Evolutionary conservation across 495 filamentous ascomycete genomes (phyloP), one percentile per base, ranked within the genome.

Genomic region (Penicillium soppii): DNA sequence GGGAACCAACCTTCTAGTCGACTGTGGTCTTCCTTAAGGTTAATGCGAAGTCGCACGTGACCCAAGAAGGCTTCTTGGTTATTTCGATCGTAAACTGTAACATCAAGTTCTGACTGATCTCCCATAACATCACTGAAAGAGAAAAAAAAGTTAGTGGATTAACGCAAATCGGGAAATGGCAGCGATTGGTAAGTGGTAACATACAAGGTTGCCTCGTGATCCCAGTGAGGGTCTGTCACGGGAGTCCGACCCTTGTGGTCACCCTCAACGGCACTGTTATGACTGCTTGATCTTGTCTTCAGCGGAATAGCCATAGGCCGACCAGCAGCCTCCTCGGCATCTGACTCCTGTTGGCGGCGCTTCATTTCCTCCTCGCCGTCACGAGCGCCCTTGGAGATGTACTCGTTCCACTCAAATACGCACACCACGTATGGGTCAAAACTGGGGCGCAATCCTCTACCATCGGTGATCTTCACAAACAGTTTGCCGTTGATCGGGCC

Each of bases 371-470:
- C 78, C 23, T 71, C 75, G 9, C 79, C 78, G 49, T 75, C 72
- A 48, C 81, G 82, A 35, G 91, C 89, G 10, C 90, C 90, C 50
- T 85, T 88, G 8, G 94, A 97, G 43, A 98, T 96, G 57, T 92
- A 87, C 65, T 98, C 95, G 59, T 92, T 94, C 68, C 89, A 89
- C 65, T 98, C 94, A 60, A 97, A 98, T 20, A 95, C 92, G 35
- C 91, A 96, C 12, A 98, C 91, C 17, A 96, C 91, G 62, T 97
- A 98, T 2, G 94, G 94, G 60, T 96, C 87, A 32, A 82, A 80
- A 63, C 91, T 90, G 9, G 85, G 88, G 43, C 86, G 80, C 21
- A 98, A 70, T 3, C 89, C 90, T 58, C 89, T 81, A 26, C 86
- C 94, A 69, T 95, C 89, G 47, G 82, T 74, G 25, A 98, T 92